Evolutionary conservation across 495 filamentous ascomycete species (phyloP).

Genomic region (Podospora pseudocomata): DNA sequence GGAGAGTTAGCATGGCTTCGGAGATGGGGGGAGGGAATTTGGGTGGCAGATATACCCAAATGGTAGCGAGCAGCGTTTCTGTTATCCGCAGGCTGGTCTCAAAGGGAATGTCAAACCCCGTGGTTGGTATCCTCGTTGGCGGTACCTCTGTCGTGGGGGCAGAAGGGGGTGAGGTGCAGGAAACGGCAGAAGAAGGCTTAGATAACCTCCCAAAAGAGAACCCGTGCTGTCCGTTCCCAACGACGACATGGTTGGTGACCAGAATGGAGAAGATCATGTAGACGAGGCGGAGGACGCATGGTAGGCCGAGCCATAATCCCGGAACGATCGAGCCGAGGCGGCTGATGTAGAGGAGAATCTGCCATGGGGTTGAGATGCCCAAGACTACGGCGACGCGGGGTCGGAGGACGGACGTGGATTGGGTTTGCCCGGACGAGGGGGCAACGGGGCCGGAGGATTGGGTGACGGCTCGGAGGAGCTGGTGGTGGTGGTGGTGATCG

Average conservation of each 20-base stretch:
- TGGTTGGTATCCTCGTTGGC: neutral
- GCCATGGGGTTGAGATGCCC: slow-evolving; percentile 45
- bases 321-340: slow-evolving; percentile 44
- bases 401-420: slow-evolving; percentile 56
- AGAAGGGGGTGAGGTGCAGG: neutral
- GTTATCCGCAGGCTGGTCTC: slow-evolving; percentile 55
- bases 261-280: slow-evolving; percentile 32
- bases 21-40: neutral
- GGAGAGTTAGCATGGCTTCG: neutral
- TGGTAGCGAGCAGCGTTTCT: slow-evolving; percentile 73
- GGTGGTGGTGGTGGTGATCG: slow-evolving; percentile 7
- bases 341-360: slow-evolving; percentile 43
- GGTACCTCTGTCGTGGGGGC: slow-evolving; percentile 1
- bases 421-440: slow-evolving; percentile 12
- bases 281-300: slow-evolving; percentile 44
- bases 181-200: neutral
- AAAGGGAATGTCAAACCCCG: slow-evolving; percentile 22
- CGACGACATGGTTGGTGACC: slow-evolving; percentile 28
- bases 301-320: slow-evolving; percentile 44
- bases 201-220: slow-evolving; percentile 1
- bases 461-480: neutral
- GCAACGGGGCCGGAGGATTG: slow-evolving; percentile 64
- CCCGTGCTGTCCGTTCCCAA: neutral
- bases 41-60: slow-evolving; percentile 60
- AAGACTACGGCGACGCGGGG: slow-evolving; percentile 50